Conservation (phyloP, 176 grass and related monocot species). For the Saccharum officinarum region DNA sequence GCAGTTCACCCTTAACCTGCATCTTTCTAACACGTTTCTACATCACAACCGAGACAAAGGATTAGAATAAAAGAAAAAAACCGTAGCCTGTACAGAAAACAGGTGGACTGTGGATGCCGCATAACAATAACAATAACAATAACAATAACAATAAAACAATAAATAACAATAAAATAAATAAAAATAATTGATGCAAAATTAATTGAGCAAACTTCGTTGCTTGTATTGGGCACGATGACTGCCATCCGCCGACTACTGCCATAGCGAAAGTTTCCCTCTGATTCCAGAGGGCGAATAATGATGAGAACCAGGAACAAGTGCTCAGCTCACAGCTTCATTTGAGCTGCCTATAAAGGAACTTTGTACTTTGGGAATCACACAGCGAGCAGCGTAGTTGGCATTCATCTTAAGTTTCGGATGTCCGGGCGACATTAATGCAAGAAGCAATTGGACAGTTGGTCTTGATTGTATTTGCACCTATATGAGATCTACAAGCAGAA, state of each 20-base stretch:
- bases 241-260: not conserved
- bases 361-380: not conserved
- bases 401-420: constrained; percentile 42
- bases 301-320: not conserved
- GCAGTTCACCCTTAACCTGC: not conserved
- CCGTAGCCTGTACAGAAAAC: not conserved
- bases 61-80: not conserved
- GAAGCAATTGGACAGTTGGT: constrained; percentile 65
- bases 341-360: not conserved
- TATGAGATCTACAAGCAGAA: constrained; percentile 79
- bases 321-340: not conserved
- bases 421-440: constrained; percentile 51
- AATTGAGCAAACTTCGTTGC: not conserved
- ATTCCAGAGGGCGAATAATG: not conserved
- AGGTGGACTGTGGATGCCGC: not conserved
- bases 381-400: not conserved
- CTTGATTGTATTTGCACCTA: constrained; percentile 76
- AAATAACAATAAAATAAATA: too few relatives aligned
- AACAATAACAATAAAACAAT: too few relatives aligned
- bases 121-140: too few relatives aligned
- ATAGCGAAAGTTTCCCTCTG: not conserved
- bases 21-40: not conserved
- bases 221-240: not conserved
- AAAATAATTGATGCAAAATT: not conserved
- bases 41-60: not conserved